phyloP scores from a whole-genome alignment of 2,329 filamentous ascomycete species.

The Fusarium chaquense region DNA sequence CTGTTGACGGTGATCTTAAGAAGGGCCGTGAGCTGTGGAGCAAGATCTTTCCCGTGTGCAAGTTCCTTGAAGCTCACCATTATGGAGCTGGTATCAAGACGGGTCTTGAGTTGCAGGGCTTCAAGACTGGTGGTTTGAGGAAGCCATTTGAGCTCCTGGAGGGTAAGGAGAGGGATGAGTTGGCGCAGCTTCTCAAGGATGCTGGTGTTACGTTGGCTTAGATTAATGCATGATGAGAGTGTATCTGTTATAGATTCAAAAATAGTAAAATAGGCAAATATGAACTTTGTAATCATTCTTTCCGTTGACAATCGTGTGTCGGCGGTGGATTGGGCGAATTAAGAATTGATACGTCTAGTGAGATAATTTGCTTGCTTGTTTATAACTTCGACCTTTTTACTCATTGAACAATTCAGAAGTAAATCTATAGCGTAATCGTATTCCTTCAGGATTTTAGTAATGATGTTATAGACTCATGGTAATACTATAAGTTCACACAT shows the following conservation, averaged over 20 bases:
- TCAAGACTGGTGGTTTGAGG: conserved; percentile 60
- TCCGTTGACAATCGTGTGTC: not conserved
- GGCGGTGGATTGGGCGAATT: too few species aligned
- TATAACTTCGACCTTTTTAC: too few species aligned
- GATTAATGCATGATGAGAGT: not conserved
- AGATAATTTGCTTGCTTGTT: too few species aligned
- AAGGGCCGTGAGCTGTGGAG: conserved; percentile 60
- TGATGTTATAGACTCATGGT: too few species aligned
- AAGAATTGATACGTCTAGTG: too few species aligned
- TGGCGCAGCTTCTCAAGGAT: conserved; percentile 53
- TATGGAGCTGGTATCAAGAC: conserved; percentile 63
- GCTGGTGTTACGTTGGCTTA: conserved; percentile 52
- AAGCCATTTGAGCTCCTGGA: conserved; percentile 60
- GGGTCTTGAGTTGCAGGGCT: conserved; percentile 60
- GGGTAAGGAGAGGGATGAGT: conserved; percentile 49
- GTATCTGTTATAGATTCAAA: not conserved
- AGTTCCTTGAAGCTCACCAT: conserved; percentile 62
- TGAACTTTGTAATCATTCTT: not conserved
- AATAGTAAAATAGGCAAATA: not conserved
- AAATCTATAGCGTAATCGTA: too few species aligned
- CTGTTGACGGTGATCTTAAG: conserved; percentile 54
- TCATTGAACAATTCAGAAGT: too few species aligned
- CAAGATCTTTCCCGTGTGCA: conserved; percentile 63
- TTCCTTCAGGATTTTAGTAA: too few species aligned
- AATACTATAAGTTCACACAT: too few species aligned